Evolutionary conservation across 306 rosid species (phyloP).

Genomic region (Cotoneaster glaucophyllus): DNA sequence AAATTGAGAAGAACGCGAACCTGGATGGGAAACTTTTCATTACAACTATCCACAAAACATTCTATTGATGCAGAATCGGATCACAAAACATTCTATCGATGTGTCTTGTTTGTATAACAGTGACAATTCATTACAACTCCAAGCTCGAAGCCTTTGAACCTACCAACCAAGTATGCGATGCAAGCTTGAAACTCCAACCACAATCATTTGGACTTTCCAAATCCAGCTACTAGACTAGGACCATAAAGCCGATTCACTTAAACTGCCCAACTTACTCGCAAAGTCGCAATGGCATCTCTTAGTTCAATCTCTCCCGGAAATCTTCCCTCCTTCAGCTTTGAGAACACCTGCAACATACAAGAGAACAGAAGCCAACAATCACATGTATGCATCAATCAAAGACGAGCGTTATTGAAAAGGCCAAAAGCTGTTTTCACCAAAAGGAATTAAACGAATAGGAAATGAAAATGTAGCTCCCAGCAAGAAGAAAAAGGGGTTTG

Average conservation of each 20-base stretch:
- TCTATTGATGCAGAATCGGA: too few relatives aligned
- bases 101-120: not conserved
- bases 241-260: constrained; percentile 24
- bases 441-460: not conserved
- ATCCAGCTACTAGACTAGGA: constrained; percentile 14
- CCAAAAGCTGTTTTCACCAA: not conserved
- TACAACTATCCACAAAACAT: too few relatives aligned
- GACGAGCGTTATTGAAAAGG: not conserved
- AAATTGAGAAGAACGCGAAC: not conserved
- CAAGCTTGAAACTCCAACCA: constrained; percentile 17
- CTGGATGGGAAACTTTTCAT: not conserved
- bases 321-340: constrained; percentile 64
- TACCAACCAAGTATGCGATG: not conserved
- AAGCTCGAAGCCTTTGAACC: not conserved
- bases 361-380: not conserved
- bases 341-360: constrained; percentile 55
- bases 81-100: too few relatives aligned
- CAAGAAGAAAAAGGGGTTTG: constrained; percentile 10
- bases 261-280: constrained; percentile 30
- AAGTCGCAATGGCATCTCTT: constrained; percentile 43
- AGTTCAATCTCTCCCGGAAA: constrained; percentile 76
- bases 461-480: not conserved
- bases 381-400: not conserved
- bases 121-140: not conserved
- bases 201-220: not conserved